A percentile compares a stretch with the other conserved stretches of the same genome.
Evolutionary conservation across 1,139 yeast genomes (phyloP).

Genomic region (Blastobotrys serpentis): DNA sequence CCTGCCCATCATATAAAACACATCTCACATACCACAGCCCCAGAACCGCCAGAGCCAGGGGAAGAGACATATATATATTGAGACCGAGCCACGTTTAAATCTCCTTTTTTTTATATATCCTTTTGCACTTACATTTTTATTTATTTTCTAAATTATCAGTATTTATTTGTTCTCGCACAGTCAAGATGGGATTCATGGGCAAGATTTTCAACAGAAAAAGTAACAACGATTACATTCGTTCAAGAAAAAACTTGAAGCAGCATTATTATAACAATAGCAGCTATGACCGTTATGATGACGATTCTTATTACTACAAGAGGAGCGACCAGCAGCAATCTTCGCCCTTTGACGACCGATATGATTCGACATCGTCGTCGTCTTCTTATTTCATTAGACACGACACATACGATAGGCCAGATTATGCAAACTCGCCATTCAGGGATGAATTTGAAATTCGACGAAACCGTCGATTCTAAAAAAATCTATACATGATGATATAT

Average conservation of each 20-base stretch:
- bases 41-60: conserved; percentile 4
- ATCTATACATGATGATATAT: too few species aligned
- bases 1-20: neutral
- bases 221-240: conserved; percentile 2
- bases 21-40: neutral
- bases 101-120: neutral
- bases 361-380: too few species aligned
- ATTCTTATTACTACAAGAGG: neutral
- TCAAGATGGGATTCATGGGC: conserved; percentile 10
- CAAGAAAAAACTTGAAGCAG: conserved; percentile 1
- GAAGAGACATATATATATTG: neutral
- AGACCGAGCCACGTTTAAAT: conserved; percentile 2
- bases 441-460: neutral
- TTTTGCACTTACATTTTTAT: neutral
- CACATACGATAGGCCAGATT: neutral
- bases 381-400: neutral
- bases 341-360: conserved; percentile 5
- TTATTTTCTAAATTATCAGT: neutral
- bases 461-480: conserved; percentile 6
- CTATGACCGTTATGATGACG: conserved; percentile 5
- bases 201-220: conserved; percentile 5
- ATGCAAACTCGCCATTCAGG: neutral
- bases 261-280: neutral
- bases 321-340: conserved; percentile 8
- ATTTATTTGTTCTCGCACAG: neutral